Conservation (phyloP, 768 basidiomycete genomes). For the Phanerodontia chrysosporium region DNA sequence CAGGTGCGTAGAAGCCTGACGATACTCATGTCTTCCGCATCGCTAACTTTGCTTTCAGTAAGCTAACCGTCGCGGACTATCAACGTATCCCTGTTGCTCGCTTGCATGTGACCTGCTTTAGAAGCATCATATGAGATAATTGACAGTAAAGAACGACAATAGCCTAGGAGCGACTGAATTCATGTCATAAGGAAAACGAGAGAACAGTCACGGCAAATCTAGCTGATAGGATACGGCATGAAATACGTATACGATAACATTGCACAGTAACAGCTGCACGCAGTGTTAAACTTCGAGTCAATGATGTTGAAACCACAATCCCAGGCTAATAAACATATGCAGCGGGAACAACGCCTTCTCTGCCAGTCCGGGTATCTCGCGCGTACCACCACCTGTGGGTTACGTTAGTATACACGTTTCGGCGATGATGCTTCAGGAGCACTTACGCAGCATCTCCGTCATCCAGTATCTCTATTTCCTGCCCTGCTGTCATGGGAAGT, state of each 20-base stretch:
- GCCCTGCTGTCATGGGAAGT: constrained; percentile 61
- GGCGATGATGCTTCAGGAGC: background rate
- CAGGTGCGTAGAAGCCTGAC: constrained; percentile 34
- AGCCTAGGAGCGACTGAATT: constrained; percentile 3
- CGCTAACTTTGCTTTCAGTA: constrained; percentile 4
- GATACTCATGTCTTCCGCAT: background rate
- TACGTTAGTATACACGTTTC: constrained; percentile 15
- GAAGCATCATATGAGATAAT: too few relatives aligned
- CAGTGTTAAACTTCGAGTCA: background rate
- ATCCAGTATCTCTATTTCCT: constrained; percentile 73
- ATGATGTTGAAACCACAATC: constrained; percentile 1
- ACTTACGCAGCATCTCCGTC: constrained; percentile 78
- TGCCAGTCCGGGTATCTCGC: constrained; percentile 71
- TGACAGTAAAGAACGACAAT: constrained; percentile 3
- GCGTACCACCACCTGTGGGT: constrained; percentile 87
- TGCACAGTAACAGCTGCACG: constrained; percentile 10
- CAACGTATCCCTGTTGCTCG: constrained; percentile 9
- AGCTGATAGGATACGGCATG: constrained; percentile 33
- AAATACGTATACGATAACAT: constrained; percentile 10
- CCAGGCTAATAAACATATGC: constrained; percentile 76
- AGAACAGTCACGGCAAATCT: constrained; percentile 37
- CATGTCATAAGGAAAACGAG: constrained; percentile 14
- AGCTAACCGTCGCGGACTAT: too few relatives aligned
- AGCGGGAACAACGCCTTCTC: constrained; percentile 88
- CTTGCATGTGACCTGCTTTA: too few relatives aligned